A percentile compares a stretch with the other conserved stretches of the same genome.
Conservation (phyloP, 2,329 filamentous ascomycete genomes). For the Colletotrichum phormii region DNA sequence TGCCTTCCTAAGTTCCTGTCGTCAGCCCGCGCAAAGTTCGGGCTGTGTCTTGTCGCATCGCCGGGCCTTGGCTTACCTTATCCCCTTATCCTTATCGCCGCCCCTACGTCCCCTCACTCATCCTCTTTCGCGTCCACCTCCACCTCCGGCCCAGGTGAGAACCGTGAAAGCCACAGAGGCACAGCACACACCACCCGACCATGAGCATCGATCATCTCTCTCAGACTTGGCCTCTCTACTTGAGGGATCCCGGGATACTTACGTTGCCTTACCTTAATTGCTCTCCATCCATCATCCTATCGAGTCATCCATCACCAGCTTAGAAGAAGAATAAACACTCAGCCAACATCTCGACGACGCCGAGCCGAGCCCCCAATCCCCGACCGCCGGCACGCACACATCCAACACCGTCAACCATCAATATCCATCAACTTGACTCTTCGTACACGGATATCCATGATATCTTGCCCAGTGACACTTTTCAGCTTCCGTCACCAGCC, state of each 20-base stretch:
- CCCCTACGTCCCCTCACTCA: too few relatives aligned
- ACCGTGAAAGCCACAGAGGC: background rate
- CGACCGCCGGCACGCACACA: constrained; percentile 3
- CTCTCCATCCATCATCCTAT: background rate
- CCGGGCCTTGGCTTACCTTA: background rate
- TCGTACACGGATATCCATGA: constrained; percentile 31
- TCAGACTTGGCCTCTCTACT: background rate
- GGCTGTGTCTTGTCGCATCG: constrained; percentile 1
- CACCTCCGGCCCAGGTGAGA: background rate
- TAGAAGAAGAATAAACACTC: background rate
- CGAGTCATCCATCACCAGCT: background rate
- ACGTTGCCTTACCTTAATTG: background rate
- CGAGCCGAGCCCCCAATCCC: background rate
- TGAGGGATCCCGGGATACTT: background rate
- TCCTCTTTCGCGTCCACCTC: too few relatives aligned
- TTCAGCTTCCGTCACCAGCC: constrained; percentile 16
- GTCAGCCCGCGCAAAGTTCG: background rate
- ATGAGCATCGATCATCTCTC: background rate
- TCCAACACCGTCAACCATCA: background rate
- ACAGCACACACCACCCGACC: background rate
- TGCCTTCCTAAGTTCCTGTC: background rate
- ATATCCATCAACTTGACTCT: background rate
- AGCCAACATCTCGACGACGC: background rate
- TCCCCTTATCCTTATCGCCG: constrained; percentile 4
- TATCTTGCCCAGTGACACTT: constrained; percentile 11